These are phyloP conservation scores for Debaryomycetaceae sp. DNA, from an alignment of 1,139 yeast species.

Conservation along the genomic window DNA sequence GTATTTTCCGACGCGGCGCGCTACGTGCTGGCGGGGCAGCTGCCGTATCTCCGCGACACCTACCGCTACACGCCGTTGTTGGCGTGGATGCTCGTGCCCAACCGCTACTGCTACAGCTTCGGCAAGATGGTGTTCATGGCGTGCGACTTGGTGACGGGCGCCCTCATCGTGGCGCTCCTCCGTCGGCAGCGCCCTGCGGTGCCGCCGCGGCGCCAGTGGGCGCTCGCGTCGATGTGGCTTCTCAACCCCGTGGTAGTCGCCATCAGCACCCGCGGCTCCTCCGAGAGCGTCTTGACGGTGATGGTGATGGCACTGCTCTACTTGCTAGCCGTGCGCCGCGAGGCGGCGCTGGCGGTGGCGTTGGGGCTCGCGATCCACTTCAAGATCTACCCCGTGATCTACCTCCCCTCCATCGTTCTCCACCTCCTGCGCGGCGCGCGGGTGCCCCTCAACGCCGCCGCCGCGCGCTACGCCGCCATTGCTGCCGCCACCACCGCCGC, in stretches of 20 bases:
- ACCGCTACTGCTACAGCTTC: constrained; percentile 53
- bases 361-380: constrained; percentile 83
- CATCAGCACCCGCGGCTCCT: constrained; percentile 88
- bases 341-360: constrained; percentile 53
- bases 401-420: constrained; percentile 52
- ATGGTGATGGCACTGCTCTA: constrained; percentile 63
- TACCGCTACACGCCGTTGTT: constrained; percentile 89
- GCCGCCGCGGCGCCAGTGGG: constrained; percentile 23
- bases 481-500: constrained; percentile 38
- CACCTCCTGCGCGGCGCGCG: constrained; percentile 18
- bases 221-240: constrained; percentile 69
- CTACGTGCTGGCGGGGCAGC: constrained; percentile 55
- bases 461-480: constrained; percentile 42
- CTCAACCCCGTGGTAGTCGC: constrained; percentile 94
- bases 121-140: constrained; percentile 76
- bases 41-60: constrained; percentile 84
- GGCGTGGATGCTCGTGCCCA: constrained; percentile 79
- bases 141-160: constrained; percentile 81
- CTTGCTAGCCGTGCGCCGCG: constrained; percentile 23
- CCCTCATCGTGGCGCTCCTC: constrained; percentile 46
- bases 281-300: constrained; percentile 85
- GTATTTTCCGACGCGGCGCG: constrained; percentile 91
- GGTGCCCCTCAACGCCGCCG: constrained; percentile 30
- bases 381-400: constrained; percentile 87
- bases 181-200: constrained; percentile 17